Conservation (phyloP, 306 rosid genomes). For the Lathyrus aphaca region DNA sequence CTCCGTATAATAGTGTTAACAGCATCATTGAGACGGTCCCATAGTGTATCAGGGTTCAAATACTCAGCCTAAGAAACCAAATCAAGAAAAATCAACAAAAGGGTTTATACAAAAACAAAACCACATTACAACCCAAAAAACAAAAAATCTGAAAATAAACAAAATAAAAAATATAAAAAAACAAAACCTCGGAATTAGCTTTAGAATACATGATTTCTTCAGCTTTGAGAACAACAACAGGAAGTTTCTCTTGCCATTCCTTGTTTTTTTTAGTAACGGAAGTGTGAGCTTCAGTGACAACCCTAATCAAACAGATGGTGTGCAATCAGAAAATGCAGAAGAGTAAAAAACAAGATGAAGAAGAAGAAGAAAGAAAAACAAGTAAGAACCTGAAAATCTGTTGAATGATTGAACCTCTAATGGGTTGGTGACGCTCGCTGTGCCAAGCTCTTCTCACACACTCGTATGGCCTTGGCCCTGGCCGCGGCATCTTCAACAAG, state of each 20-base stretch:
- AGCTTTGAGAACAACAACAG: constrained; percentile 85
- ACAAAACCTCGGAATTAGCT: constrained; percentile 89
- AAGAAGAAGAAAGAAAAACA: constrained; percentile 6
- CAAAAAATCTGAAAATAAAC: not conserved
- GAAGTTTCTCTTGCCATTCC: constrained; percentile 96
- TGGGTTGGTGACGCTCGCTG: constrained; percentile 93
- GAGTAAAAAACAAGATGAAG: not conserved
- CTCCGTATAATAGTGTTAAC: constrained; percentile 91
- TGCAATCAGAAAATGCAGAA: constrained; percentile 59
- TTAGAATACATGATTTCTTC: constrained; percentile 99
- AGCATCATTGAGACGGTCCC: constrained; percentile 97
- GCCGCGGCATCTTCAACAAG: constrained; percentile 85
- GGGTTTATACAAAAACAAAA: constrained; percentile 38
- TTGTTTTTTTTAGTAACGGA: constrained; percentile 80
- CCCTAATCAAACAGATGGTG: constrained; percentile 87
- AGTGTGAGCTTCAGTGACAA: constrained; percentile 74
- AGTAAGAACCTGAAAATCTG: constrained; percentile 93
- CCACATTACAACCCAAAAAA: constrained; percentile 35
- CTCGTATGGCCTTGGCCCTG: constrained; percentile 99
- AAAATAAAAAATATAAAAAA: not conserved
- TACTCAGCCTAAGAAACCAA: constrained; percentile 80
- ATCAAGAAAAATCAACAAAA: constrained; percentile 42
- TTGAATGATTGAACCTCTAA: constrained; percentile 89
- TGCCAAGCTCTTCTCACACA: constrained; percentile 99
- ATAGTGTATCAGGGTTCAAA: constrained; percentile 69